Evolutionary conservation across 1,139 yeast species (phyloP), one percentile per base, ranked within the genome.

Genomic region (Zygoascus meyerae): DNA sequence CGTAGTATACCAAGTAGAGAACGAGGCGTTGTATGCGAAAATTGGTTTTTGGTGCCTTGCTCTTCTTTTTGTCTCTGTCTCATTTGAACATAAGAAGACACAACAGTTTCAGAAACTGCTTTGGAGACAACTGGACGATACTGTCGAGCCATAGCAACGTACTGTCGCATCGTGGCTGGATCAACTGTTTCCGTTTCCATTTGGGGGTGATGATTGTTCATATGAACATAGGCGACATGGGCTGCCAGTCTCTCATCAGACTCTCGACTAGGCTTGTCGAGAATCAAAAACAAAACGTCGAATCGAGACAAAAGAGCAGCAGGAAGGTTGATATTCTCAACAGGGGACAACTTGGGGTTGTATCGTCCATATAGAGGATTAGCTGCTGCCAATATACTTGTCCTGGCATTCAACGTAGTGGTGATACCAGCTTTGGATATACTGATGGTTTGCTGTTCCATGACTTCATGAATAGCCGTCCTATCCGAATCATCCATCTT

Each of bases 391-490:
- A 94, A 69, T 51, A 94, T 86, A 1, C 97, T 89, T 0, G 98
- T 80, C 66, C 99, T 78, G 10, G 99, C 98, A 65, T 94, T 94
- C 56, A 94, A 73, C 0, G 97, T 89, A 6, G 99, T 94, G 55
- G 95, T 86, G 57, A 94, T 92, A 56, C 99, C 99, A 2, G 98
- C 99, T 67, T 94, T 94, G 41, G 97, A 86, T 52, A 94, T 94
- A 29, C 96, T 86, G 53, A 94, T 92, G 2, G 98, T 94, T 68
- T 94, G 98, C 66, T 94, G 99, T 71, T 94, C 99, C 99, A 94
- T 94, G 39, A 94, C 99, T 73, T 92, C 98, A 68, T 92, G 98
- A 62, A 94, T 94, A 3, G 98, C 97, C 0, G 98, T 92, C 64
- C 99, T 77, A 67, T 94, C 98, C 51, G 78, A 70, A 65, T 94